Evolutionary conservation across 306 rosid species (phyloP).

Genomic region (Malus domestica): DNA sequence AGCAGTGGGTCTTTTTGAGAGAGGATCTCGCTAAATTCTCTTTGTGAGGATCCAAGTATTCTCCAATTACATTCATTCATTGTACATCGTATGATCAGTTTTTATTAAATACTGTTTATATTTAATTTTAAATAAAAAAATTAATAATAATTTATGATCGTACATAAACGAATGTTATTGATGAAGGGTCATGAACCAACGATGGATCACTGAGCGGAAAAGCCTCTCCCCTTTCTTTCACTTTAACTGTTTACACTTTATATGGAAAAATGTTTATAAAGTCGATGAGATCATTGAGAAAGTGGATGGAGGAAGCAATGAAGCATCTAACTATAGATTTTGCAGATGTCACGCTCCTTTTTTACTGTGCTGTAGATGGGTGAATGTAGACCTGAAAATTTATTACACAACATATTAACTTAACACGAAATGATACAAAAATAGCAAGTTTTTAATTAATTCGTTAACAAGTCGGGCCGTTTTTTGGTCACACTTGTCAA

Average conservation of each 20-base stretch:
- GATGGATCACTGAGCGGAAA: not conserved
- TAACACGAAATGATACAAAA: too few species aligned
- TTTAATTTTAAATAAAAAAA: too few species aligned
- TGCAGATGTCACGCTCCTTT: conserved; percentile 35
- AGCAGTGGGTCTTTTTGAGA: conserved; percentile 16
- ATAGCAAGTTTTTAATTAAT: too few species aligned
- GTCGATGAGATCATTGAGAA: conserved; percentile 35
- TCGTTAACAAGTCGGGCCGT: too few species aligned
- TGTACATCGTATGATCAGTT: too few species aligned
- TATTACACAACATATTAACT: too few species aligned
- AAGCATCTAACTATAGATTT: conserved; percentile 19
- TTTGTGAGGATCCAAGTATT: too few species aligned
- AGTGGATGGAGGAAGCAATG: conserved; percentile 28
- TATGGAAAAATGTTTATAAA: not conserved
- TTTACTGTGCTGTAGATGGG: not conserved
- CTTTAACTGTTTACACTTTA: not conserved
- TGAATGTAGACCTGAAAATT: not conserved
- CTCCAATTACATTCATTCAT: accelerated
- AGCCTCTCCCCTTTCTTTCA: conserved; percentile 13
- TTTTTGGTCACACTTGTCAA: too few species aligned
- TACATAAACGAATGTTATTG: too few species aligned
- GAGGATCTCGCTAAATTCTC: too few species aligned
- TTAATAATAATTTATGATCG: accelerated
- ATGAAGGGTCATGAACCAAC: conserved; percentile 4
- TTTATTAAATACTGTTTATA: too few species aligned